phyloP scores from a whole-genome alignment of 2,329 filamentous ascomycete species.

The Madurella mycetomatis region DNA sequence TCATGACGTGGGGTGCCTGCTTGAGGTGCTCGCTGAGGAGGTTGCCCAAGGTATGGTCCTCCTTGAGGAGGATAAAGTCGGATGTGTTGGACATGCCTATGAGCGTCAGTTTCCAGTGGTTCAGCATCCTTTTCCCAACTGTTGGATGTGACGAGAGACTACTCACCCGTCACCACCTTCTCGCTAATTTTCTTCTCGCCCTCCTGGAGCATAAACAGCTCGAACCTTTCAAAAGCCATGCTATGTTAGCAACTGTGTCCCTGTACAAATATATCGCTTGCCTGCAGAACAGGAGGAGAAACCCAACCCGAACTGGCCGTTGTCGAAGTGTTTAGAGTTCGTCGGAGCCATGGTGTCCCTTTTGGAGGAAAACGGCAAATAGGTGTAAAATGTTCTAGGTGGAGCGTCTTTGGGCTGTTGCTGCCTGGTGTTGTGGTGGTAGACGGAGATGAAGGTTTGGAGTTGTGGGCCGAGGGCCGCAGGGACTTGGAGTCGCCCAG shows the following conservation, averaged over 20 bases:
- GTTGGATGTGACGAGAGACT: not conserved
- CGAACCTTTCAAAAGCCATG: constrained; percentile 60
- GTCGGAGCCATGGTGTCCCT: constrained; percentile 30
- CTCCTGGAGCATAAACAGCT: constrained; percentile 81
- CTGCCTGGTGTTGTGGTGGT: not conserved
- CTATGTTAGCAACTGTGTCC: constrained; percentile 18
- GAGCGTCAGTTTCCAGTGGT: not conserved
- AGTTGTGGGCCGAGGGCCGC: too few species aligned
- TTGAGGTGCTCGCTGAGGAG: constrained; percentile 81
- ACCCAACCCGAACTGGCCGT: constrained; percentile 29
- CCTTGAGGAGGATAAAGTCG: constrained; percentile 92
- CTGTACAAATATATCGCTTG: not conserved
- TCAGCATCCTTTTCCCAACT: not conserved
- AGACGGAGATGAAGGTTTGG: not conserved
- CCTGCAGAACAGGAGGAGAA: not conserved
- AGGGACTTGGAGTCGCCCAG: too few species aligned
- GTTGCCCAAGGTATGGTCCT: constrained; percentile 94
- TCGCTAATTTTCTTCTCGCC: constrained; percentile 93
- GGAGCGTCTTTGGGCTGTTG: not conserved
- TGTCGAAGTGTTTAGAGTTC: constrained; percentile 39
- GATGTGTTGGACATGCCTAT: constrained; percentile 88
- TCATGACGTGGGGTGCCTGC: constrained; percentile 76
- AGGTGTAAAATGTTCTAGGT: not conserved
- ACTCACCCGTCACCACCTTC: constrained; percentile 81
- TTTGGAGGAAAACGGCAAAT: not conserved